Percentiles rank a stretch among this genome's conserved stretches.
Conservation (phyloP, 805 yeast genomes). For the Wickerhamomyces xylosicus region DNA sequence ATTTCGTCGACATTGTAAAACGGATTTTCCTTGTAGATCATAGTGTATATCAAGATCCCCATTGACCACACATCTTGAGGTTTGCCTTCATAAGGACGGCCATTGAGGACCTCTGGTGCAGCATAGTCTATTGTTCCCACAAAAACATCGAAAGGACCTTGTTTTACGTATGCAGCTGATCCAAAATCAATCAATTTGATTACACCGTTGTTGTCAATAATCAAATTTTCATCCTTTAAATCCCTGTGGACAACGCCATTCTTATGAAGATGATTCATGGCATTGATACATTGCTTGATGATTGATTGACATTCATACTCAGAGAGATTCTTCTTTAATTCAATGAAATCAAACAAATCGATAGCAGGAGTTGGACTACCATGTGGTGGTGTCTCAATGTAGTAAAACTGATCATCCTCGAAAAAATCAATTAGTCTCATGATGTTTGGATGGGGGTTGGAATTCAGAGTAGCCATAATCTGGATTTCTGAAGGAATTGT, state of each 20-base stretch:
- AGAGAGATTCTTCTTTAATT: constrained; percentile 69
- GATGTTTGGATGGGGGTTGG: constrained; percentile 78
- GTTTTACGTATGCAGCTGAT: constrained; percentile 79
- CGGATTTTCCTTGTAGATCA: constrained; percentile 90
- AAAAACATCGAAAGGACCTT: constrained; percentile 94
- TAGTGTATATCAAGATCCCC: constrained; percentile 83
- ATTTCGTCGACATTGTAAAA: constrained; percentile 94
- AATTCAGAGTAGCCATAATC: constrained; percentile 73
- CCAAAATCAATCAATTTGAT: constrained; percentile 92
- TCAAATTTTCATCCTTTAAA: constrained; percentile 89
- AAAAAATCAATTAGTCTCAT: constrained; percentile 82
- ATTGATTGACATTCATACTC: constrained; percentile 72
- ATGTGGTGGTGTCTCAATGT: constrained; percentile 85
- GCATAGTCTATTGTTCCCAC: constrained; percentile 98
- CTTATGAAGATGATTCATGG: constrained; percentile 71
- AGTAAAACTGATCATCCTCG: constrained; percentile 84
- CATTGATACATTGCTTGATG: constrained; percentile 69
- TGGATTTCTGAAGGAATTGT: constrained; percentile 96
- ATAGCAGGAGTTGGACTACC: constrained; percentile 79
- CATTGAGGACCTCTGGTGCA: constrained; percentile 90
- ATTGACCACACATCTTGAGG: constrained; percentile 98
- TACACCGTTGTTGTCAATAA: constrained; percentile 72
- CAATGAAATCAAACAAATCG: constrained; percentile 88
- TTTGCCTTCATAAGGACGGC: constrained; percentile 81
- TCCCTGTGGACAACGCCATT: constrained; percentile 91